Base-by-base conservation (phyloP, 2,329 filamentous ascomycete species). In the Colletotrichum destructivum region DNA sequence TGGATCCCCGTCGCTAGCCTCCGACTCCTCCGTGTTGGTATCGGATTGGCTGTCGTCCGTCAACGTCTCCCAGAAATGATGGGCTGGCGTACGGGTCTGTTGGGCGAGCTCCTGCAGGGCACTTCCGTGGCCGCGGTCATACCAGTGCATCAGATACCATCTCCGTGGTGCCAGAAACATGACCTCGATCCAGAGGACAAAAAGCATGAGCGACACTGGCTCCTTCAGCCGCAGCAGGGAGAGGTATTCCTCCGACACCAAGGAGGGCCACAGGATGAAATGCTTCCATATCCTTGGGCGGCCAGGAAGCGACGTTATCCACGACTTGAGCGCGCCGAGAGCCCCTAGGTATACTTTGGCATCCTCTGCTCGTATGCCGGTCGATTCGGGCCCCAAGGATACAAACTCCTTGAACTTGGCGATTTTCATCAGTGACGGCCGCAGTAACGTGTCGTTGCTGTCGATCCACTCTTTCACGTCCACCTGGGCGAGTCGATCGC, bases 81-180 rank as follows among this genome's bases (percentile, higher is more conserved):
- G 60, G 8, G 69, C 69, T 1, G 64, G 69, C 12, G 63, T 60
- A 4, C 42, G 23, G 0, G 44, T 21, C 21, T 65, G 60, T 26
- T 40, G 44, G n/a, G 57, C 42, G 16, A 73, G 61, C 40, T 73
- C 72, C 60, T 44, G 46, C 44, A 54, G 26, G 2, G 69, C 69
- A 49, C 40, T 62, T 4, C 21, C 42, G 21, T 72, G 60, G 12
- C 47, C 46, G 7, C 69, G 69, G 31, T 63, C 54, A 40, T 72
- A 74, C 72, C 72, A 74, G 51, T 65, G 38, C n/a, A 70, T 57
- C 4, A 73, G 42, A 11, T 70, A 74, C 72, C 72, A 74, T 18
- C 72, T 38, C 13, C 40, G 44, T 21, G 72, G 72, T 4, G 70
- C 70, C 9, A 62, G 47, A 16, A 59, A 55, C 66, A 73, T 73